Base-by-base conservation (phyloP, 1,284 basidiomycete species). In the Ustilago curta region DNA sequence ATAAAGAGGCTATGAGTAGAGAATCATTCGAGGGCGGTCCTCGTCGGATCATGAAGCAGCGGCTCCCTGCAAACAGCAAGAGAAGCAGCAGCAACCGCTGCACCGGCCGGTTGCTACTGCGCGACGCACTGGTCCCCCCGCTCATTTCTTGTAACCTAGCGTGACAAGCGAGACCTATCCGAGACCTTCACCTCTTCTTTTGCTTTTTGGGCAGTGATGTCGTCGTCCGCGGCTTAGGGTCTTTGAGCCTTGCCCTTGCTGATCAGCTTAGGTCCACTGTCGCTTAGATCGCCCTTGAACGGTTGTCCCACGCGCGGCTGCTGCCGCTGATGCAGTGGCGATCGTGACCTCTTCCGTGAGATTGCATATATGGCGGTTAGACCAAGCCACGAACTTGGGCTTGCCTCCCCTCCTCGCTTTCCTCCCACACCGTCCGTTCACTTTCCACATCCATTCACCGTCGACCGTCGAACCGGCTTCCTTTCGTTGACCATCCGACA, bases 151-250 rank as follows among this genome's bases (percentile, higher is more conserved):
- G 51, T 12, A n/a, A n/a, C n/a, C n/a, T n/a, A 1, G 29, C 53
- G 47, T 53, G 40, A 52, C 48, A 56, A 66, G 57, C 64, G 64
- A 66, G 58, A 27, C 52, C 43, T 59, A 56, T 29, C 31, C 48
- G 40, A 59, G 47, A 43, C 48, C 8, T 40, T 48, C n/a, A 42
- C 31, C 19, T 14, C 54, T 45, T 31, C 27, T 12, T 6, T 49
- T 37, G 31, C 32, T 37, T 25, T 42, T 40, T 53, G 14, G 3
- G 31, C 35, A 37, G 35, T 14, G 35, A 37, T 37, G 35, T 37
- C 35, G 35, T 37, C 35, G 35, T 37, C 35, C 35, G 35, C 35
- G 35, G 12, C 14, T 37, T 37, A 37, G 35, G 12, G 16, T 37
- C 12, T 37, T 18, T 31, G 18, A 48, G 29, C 12, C 47, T 47